Base-by-base conservation (phyloP, 129 eudicot species). In the Calendula officinalis region DNA sequence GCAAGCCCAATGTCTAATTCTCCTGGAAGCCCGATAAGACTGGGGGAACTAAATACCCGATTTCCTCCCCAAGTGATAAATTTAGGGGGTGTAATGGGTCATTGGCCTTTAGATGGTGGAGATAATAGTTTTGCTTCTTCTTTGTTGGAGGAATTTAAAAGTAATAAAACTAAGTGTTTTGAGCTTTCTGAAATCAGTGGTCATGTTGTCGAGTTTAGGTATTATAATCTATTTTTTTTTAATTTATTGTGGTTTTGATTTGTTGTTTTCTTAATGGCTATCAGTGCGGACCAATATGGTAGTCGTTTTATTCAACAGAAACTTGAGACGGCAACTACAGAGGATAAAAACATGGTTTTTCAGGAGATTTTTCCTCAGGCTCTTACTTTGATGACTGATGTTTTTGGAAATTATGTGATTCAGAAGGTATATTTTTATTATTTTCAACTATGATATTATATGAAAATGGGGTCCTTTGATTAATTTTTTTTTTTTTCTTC, bases 131-230 rank as follows among this genome's bases (percentile, higher is more conserved):
- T 88, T 69, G 90, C 85, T 0, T 83, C 95, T 45, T 83, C 92
- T 34, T 61, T 94, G 64, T 71, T 94, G 53, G 99, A 94, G 72
- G 99, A 94, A 81, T 94, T 94, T 49, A 94, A 94, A 74, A 86
- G 87, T 79, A 94, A 88, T 74, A 94, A 94, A 70, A 79, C 97
- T 0, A 88, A 73, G 54, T 75, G 87, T 43, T 94, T 94, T 76
- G 99, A 94, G 72, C 99, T 94, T 52, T 60, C 85, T 14, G 99
- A 85, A 62, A 88, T 94, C 72, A 72, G 73, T 1, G 95, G 95
- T 45, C 99, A 94, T 50, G 97, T 94, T 48, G 95, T 94, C 53
- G 97, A 94, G 69, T 94, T 92, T 79, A 92, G 99, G 99, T 86
- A 73, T 22, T 35, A 62, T 3, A 3, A 47, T 46, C 7, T 38